Percentiles rank a stretch among this genome's conserved stretches.
Evolutionary conservation across 345 rosid genomes (phyloP).

Genomic region (Salix udensis): DNA sequence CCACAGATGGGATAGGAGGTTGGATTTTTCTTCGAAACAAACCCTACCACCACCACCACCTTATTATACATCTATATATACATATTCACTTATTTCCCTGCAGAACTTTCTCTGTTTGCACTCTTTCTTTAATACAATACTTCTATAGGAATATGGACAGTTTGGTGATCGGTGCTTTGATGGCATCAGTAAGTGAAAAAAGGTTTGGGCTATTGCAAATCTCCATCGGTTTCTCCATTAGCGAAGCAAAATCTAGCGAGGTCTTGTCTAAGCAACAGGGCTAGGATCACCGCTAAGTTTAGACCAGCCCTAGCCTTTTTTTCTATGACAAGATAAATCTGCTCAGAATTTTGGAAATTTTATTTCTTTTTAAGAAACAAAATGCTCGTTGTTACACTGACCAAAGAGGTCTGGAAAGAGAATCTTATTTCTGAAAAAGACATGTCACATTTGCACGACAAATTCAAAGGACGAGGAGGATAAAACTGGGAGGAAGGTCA

Average conservation of each 20-base stretch:
- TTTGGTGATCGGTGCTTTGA: conserved; percentile 20
- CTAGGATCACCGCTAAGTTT: not conserved
- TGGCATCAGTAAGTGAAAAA: conserved; percentile 15
- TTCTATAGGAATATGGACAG: conserved; percentile 26
- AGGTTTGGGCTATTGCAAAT: conserved; percentile 4
- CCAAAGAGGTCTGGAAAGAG: conserved; percentile 10
- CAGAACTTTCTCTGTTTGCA: conserved; percentile 32
- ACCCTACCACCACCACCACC: not conserved
- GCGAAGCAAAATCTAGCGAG: conserved; percentile 22
- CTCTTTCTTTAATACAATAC: conserved; percentile 21
- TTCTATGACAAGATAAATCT: no score
- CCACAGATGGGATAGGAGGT: conserved; percentile 12
- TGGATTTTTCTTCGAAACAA: conserved; percentile 26
- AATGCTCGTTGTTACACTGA: not conserved
- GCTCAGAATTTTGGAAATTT: not conserved
- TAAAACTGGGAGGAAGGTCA: not conserved
- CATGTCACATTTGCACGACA: conserved; percentile 13
- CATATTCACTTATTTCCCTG: not conserved
- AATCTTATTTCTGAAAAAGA: conserved; percentile 3
- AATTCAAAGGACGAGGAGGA: not conserved
- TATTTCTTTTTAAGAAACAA: not conserved
- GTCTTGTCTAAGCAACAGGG: conserved; percentile 12
- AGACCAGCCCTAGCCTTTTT: no score
- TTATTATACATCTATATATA: no score
- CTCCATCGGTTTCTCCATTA: conserved; percentile 12